Percentiles rank a stretch among this genome's conserved stretches.
These are phyloP conservation scores for Tricholoma bakamatsutake DNA, from an alignment of 768 basidiomycete species.

Conservation along the genomic window DNA sequence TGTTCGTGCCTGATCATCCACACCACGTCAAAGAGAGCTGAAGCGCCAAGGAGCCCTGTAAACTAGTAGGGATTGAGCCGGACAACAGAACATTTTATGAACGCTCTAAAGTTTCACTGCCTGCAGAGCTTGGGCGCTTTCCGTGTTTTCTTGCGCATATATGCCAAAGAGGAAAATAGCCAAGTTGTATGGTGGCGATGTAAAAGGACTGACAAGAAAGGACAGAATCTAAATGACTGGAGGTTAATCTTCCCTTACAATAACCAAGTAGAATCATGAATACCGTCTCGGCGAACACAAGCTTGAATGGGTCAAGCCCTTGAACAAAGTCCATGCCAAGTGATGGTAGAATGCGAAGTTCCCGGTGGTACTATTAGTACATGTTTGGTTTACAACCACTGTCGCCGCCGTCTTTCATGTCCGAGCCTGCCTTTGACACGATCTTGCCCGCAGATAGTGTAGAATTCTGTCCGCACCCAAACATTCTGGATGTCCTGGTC, in stretches of 20 bases:
- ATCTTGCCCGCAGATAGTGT: constrained; percentile 83
- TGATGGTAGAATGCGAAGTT: background rate
- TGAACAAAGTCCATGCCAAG: constrained; percentile 58
- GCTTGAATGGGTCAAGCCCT: constrained; percentile 64
- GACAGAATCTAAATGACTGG: constrained; percentile 46
- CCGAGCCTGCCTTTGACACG: constrained; percentile 44
- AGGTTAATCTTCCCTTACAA: background rate
- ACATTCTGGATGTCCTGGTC: constrained; percentile 58
- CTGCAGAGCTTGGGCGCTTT: constrained; percentile 59
- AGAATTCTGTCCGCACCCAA: constrained; percentile 80
- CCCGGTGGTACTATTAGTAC: background rate
- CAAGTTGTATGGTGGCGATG: constrained; percentile 67
- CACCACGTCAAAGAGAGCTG: constrained; percentile 62
- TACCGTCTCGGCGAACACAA: constrained; percentile 61
- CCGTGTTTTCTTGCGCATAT: constrained; percentile 65
- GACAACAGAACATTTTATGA: background rate
- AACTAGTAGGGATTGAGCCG: constrained; percentile 43
- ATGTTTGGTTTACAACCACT: background rate
- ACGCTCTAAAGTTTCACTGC: constrained; percentile 34
- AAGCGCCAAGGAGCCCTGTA: constrained; percentile 53
- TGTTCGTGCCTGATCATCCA: constrained; percentile 60
- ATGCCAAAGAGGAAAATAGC: constrained; percentile 78
- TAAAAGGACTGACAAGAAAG: constrained; percentile 49
- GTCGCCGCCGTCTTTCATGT: no score
- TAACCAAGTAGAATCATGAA: constrained; percentile 12